Conservation (phyloP, 192 early-diverging fungal species). For the Powellomyces hirtus region DNA sequence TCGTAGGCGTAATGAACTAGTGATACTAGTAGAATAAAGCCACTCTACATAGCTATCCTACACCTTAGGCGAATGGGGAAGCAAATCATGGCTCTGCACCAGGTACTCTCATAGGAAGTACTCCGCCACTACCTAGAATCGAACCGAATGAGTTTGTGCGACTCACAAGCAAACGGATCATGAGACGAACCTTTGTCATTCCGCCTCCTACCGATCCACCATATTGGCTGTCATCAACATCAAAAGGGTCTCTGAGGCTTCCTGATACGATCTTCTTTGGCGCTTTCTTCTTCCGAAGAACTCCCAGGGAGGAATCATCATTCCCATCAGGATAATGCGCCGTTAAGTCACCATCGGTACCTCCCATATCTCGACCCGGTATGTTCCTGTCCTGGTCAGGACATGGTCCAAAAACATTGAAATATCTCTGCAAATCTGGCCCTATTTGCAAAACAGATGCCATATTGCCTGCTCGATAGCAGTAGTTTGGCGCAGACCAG, state of each 20-base stretch:
- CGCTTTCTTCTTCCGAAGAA: not conserved
- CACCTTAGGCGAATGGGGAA: not conserved
- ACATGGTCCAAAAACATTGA: slow-evolving; percentile 87
- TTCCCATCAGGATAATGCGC: slow-evolving; percentile 11
- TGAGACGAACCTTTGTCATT: not conserved
- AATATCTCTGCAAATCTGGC: slow-evolving; percentile 69
- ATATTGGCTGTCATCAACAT: slow-evolving; percentile 13
- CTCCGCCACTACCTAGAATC: no score
- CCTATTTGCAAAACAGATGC: slow-evolving; percentile 81
- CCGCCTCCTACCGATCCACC: not conserved
- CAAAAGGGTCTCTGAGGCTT: slow-evolving; percentile 12
- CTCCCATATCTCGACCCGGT: not conserved
- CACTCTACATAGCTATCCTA: no score
- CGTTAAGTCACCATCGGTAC: not conserved
- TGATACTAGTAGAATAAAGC: no score
- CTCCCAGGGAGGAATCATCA: not conserved
- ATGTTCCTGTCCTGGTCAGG: slow-evolving; percentile 70
- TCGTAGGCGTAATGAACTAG: not conserved
- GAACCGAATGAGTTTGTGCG: no score
- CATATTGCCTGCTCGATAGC: slow-evolving; percentile 83
- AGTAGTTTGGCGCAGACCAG: slow-evolving; percentile 75
- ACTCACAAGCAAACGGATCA: no score
- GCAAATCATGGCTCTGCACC: not conserved
- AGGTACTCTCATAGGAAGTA: not conserved
- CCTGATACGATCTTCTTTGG: not conserved